Evolutionary conservation across 2,329 filamentous ascomycete genomes (phyloP).

Genomic region (Neofusicoccum kwambonambiense): DNA sequence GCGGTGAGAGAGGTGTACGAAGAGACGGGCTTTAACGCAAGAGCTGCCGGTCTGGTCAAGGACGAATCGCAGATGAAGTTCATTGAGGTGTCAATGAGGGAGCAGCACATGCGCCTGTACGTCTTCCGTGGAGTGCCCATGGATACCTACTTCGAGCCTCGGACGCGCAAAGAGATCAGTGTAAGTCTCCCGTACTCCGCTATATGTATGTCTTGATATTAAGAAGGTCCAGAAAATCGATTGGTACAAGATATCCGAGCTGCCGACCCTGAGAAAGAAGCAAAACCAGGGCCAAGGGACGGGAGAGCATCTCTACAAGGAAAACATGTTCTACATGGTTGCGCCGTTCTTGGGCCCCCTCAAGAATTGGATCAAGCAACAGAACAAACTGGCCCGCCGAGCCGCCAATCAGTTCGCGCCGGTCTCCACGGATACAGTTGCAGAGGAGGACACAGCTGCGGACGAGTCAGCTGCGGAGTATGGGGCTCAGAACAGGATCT

Average conservation of each 20-base stretch:
- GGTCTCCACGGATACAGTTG: slow-evolving; percentile 23
- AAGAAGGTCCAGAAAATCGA: slow-evolving; percentile 63
- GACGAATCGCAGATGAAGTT: slow-evolving; percentile 69
- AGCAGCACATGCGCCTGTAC: slow-evolving; percentile 90
- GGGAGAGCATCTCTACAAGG: slow-evolving; percentile 58
- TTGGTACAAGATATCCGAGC: slow-evolving; percentile 88
- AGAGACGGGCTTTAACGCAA: slow-evolving; percentile 88
- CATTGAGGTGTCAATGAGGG: slow-evolving; percentile 85
- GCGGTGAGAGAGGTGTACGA: slow-evolving; percentile 93
- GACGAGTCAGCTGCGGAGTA: slow-evolving; percentile 32
- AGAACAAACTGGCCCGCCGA: slow-evolving; percentile 69
- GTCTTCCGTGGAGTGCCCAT: slow-evolving; percentile 86
- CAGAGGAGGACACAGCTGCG: slow-evolving; percentile 28
- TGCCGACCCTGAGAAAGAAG: slow-evolving; percentile 75
- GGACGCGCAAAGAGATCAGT: slow-evolving; percentile 94
- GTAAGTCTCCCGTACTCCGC: slow-evolving; percentile 21
- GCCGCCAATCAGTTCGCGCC: slow-evolving; percentile 31
- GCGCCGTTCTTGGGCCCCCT: slow-evolving; percentile 83
- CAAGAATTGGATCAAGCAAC: slow-evolving; percentile 86
- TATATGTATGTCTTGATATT: slow-evolving; percentile 16
- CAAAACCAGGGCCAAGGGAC: slow-evolving; percentile 58
- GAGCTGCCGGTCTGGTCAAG: slow-evolving; percentile 71
- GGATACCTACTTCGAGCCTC: slow-evolving; percentile 83
- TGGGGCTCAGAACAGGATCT: slow-evolving; percentile 12
- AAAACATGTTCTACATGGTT: slow-evolving; percentile 97